Base-by-base conservation (phyloP, 2,329 filamentous ascomycete genomes). In the Fusarium sp. region DNA sequence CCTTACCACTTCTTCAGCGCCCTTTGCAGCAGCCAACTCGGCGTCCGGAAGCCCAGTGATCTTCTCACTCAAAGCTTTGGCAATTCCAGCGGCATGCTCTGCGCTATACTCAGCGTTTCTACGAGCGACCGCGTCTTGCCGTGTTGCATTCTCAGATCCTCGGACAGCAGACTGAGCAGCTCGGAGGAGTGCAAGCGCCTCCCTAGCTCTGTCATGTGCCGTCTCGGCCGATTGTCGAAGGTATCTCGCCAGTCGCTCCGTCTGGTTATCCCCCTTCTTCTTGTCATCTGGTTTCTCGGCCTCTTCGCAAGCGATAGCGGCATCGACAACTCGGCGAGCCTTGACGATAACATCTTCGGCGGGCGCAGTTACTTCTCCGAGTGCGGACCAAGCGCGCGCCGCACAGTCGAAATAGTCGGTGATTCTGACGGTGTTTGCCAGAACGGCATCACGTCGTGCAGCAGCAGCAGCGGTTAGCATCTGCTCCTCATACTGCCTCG, bases 171-270 rank as follows among this genome's bases (percentile, higher is more conserved):
- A 63, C 9, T 69, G 66, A 1, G 66, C 66, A 2, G 57, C 3
- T 28, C 66, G 62, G 16, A 69, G 57, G 2, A 69, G 58, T 6
- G 57, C 44, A 1, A 69, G 51, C 7, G 68, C 44, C 7, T 69
- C 66, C 12, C 66, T 58, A 7, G 66, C 66, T 6, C 62, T 18
- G 1, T 69, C 66, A 0, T 69, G 66, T 0, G 66, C 66, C 7
- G 39, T 70, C 7, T 69, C 66, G 2, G 66, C 66, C 1, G 66
- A 58, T n/a, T 69, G 66, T 47, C 66, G 41, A 4, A 69, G 53
- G 7, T 70, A 69, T 2, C 52, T 62, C 0, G 62, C 46, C 2
- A 70, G 9, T 1, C 66, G 1, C 0, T 68, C 66, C 11, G 50
- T 53, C 9, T 53, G 50, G 1, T 51, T 61, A 2, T 68, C 66